Evolutionary conservation across 495 filamentous ascomycete genomes (phyloP), one percentile per base, ranked within the genome.

Genomic region (Schizothecium vesticola): DNA sequence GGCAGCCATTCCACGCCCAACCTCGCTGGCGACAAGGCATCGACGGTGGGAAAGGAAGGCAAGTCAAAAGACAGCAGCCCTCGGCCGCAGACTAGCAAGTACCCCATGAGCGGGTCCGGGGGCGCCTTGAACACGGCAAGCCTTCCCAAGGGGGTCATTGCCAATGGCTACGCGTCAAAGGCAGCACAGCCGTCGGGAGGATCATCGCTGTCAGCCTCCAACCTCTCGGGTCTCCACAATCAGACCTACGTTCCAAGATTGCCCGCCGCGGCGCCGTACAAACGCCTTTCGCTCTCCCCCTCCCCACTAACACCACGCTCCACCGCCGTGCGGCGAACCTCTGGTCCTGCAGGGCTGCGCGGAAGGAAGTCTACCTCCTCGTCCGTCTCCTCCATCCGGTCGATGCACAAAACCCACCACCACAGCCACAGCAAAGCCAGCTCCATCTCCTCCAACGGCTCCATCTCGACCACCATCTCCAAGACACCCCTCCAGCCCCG

Each of bases 311-410:
- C 94, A 5, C 93, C 95, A 2, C 88, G 92, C 43, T 90, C 91
- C 24, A 93, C 91, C 43, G 16, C 43, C 3, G 90, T 94, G 70
- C 86, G 94, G 31, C 91, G 91, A 24, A 87, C 86, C 10, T 85
- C 86, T 24, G 92, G 91, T 56, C 68, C 71, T 2, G 66, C 71
- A 12, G 82, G 82, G n/a, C 84, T 98, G 22, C 88, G 94, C 56
- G 96, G 95, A 31, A 87, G 95, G 67, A 98, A 97, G 77, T 97
- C 94, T 3, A 98, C 95, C 3, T 97, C 94, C 6, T 97, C 93
- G 3, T 98, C 95, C 11, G 88, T 99, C 23, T 97, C 92, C 19
- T 97, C 93, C 0, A 89, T 98, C 69, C 89, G 94, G 58, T 95
- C 91, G 58, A 92, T 98, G 72, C 94, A 96, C 73, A 92, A 95